Base-by-base conservation (phyloP, 352 stramenopile species). In the Thalassiosira exigua region DNA sequence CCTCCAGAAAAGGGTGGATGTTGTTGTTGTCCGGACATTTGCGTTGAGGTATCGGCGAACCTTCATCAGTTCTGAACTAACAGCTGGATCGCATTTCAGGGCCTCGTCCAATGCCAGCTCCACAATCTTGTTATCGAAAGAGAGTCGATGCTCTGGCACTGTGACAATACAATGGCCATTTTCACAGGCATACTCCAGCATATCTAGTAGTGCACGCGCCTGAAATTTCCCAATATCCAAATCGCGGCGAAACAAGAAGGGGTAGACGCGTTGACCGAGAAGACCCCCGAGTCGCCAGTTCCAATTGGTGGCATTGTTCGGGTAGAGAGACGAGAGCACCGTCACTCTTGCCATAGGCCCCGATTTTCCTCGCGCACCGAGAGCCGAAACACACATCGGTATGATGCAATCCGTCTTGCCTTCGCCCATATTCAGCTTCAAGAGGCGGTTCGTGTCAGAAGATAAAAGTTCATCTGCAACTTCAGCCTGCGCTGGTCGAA, bases 111-210 rank as follows among this genome's bases (percentile, higher is more conserved):
- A 51, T 9, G 58, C 58, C 3, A 67, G 24, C 24, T 67, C 58
- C 33, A 67, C 32, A 27, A 54, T 39, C 26, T 69, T 69, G 44
- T 69, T 69, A 39, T 69, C 60, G 41, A 46, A 24, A 21, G 60
- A 69, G 5, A 69, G 19, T 3, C 60, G 60, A 1, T 69, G 60
- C 24, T 69, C 60, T 1, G 60, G 60, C 1, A 69, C 60, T 44
- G 60, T 69, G 1, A 69, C 41, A 11, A 69, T 4, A 42, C 54
- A 0, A n/a, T 69, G 60, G 1, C 60, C 11, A 0, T 46, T 27
- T 46, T 46, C 27, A 27, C 1, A 1, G 7, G 57, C 57, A 29
- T 9, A 48, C 46, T 44, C 26, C 11, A 69, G 42, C 26, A n/a
- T 1, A 4, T 1, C 14, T 27, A 41, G 24, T n/a, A 69, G 14